A percentile compares a stretch with the other conserved stretches of the same genome.
These are phyloP conservation scores for Aegilops sharonensis DNA, from an alignment of 176 grass and related monocot genomes.

Conservation along the genomic window DNA sequence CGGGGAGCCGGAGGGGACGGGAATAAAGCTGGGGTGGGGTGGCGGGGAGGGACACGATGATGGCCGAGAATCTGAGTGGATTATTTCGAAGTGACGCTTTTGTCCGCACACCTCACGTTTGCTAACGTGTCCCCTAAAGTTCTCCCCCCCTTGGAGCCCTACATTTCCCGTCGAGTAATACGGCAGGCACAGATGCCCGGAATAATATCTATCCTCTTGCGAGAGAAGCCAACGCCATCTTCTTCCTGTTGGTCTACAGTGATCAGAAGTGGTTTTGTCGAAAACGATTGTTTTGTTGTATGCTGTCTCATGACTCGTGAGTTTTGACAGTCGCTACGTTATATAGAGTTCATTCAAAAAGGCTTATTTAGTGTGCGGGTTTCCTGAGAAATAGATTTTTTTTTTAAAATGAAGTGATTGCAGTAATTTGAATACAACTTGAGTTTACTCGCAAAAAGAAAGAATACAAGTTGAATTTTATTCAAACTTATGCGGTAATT, in stretches of 20 bases:
- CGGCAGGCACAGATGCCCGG: not conserved
- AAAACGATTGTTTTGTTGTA: not conserved
- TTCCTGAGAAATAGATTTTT: too few species aligned
- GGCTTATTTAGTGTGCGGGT: too few species aligned
- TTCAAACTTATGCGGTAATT: too few species aligned
- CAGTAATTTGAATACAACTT: too few species aligned
- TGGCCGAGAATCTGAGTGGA: conserved; percentile 51
- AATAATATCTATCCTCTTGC: not conserved
- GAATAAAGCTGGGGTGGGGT: conserved; percentile 23
- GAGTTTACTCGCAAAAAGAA: too few species aligned
- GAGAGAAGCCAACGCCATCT: not conserved
- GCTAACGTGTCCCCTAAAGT: conserved; percentile 49
- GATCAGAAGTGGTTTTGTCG: not conserved
- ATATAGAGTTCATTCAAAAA: too few species aligned
- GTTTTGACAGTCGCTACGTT: not conserved
- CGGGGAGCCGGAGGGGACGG: conserved; percentile 18
- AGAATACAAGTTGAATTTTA: too few species aligned
- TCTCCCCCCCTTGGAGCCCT: conserved; percentile 12
- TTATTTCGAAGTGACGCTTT: conserved; percentile 63
- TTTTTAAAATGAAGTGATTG: too few species aligned
- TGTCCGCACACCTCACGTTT: conserved; percentile 49
- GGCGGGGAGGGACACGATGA: conserved; percentile 39
- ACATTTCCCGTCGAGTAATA: not conserved
- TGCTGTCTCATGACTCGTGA: not conserved
- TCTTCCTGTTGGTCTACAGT: not conserved